Percentiles rank a stretch among this genome's conserved stretches.
These are phyloP conservation scores for Pachyrhizus erosus DNA, from an alignment of 306 rosid species.

Conservation along the genomic window DNA sequence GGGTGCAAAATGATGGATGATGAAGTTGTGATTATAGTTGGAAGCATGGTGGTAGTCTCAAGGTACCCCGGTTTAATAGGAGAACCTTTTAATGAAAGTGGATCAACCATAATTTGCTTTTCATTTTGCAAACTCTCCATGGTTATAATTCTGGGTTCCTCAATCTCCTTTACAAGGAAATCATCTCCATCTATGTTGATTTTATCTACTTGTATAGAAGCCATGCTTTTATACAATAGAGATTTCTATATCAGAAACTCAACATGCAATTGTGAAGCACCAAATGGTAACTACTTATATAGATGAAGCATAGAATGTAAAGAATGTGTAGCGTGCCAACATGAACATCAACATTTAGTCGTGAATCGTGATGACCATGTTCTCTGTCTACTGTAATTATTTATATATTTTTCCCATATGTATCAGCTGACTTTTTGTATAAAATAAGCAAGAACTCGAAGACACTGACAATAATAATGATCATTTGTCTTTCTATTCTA, in stretches of 20 bases:
- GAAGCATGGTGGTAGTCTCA: constrained; percentile 14
- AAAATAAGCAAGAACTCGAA: not conserved
- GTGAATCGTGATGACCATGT: constrained; percentile 71
- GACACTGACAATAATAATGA: not conserved
- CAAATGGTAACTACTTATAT: constrained; percentile 45
- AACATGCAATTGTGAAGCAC: constrained; percentile 42
- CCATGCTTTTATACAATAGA: constrained; percentile 7
- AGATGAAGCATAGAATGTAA: not conserved
- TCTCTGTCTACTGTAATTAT: constrained; percentile 23
- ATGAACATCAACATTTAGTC: constrained; percentile 41
- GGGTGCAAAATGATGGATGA: constrained; percentile 43
- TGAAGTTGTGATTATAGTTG: constrained; percentile 47
- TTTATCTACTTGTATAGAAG: not conserved
- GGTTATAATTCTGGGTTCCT: constrained; percentile 18
- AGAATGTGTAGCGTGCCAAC: constrained; percentile 48
- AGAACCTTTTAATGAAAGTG: constrained; percentile 62
- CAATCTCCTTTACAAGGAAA: constrained; percentile 7
- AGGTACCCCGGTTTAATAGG: constrained; percentile 29
- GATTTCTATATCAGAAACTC: constrained; percentile 39
- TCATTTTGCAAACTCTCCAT: constrained; percentile 58
- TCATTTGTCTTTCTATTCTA: not conserved
- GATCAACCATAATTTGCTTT: constrained; percentile 82
- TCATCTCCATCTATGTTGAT: not conserved
- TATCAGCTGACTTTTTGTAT: constrained; percentile 41
- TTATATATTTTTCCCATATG: not conserved